Evolutionary conservation across 2,329 filamentous ascomycete species (phyloP).

Genomic region (Neofusicoccum ribis): DNA sequence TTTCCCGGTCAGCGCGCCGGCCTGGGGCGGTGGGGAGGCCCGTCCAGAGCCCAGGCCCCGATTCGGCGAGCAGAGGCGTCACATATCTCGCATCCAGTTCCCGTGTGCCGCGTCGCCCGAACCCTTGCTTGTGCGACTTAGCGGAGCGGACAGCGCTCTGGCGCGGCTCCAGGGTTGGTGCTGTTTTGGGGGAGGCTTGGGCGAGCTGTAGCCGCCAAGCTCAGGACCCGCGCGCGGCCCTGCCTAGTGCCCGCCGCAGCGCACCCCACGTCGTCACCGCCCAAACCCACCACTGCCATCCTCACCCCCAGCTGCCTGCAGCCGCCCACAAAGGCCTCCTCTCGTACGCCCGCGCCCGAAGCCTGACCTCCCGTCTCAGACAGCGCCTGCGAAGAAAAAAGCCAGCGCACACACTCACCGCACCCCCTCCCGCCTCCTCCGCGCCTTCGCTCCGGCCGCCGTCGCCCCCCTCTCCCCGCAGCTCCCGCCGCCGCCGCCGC

Average conservation of each 20-base stretch:
- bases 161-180: background rate
- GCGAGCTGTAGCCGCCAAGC: background rate
- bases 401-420: slow-evolving; percentile 9
- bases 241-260: slow-evolving; percentile 3
- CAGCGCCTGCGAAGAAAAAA: slow-evolving; percentile 15
- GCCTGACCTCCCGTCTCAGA: slow-evolving; percentile 10
- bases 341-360: slow-evolving; percentile 11
- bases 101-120: slow-evolving; percentile 23
- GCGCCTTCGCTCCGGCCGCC: background rate
- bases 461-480: background rate
- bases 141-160: background rate
- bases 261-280: slow-evolving; percentile 20
- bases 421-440: background rate
- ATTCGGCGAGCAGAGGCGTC: slow-evolving; percentile 2
- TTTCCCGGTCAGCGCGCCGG: slow-evolving; percentile 14
- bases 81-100: slow-evolving; percentile 13
- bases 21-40: background rate
- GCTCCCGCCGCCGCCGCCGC: background rate
- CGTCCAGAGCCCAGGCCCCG: background rate
- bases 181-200: slow-evolving; percentile 4
- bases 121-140: slow-evolving; percentile 39
- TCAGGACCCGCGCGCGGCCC: slow-evolving; percentile 1
- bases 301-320: background rate
- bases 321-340: slow-evolving; percentile 2
- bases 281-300: background rate